Percentiles rank a stretch among this genome's conserved stretches.
phyloP scores from a whole-genome alignment of 306 rosid genomes.

The Benincasa hispida region DNA sequence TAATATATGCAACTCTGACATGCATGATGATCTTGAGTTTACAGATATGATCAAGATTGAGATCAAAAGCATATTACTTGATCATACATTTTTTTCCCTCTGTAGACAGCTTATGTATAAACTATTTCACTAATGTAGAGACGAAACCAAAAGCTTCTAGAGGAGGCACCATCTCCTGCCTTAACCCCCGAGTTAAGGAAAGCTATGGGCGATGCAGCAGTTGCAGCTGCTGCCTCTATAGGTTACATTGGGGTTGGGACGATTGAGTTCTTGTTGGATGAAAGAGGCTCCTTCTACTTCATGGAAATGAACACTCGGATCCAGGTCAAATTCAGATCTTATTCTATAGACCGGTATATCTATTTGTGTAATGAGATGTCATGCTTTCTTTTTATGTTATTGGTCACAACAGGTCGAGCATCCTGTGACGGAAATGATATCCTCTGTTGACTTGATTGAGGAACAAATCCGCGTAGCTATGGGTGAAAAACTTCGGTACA shows the following conservation, averaged over 20 bases:
- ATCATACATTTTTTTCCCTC: constrained; percentile 5
- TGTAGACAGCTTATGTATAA: neutral
- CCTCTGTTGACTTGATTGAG: constrained; percentile 87
- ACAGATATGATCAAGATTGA: neutral
- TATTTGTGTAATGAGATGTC: neutral
- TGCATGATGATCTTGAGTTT: neutral
- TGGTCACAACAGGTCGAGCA: constrained; percentile 66
- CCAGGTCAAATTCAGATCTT: constrained; percentile 47
- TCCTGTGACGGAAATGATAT: constrained; percentile 99
- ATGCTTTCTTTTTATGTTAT: neutral
- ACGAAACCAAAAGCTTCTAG: constrained; percentile 88
- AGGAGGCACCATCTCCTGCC: constrained; percentile 99
- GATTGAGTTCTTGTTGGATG: constrained; percentile 91
- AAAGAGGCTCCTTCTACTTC: constrained; percentile 97
- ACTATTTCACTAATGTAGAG: constrained; percentile 33
- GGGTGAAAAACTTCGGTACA: constrained; percentile 77
- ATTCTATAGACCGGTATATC: neutral
- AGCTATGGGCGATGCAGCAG: constrained; percentile 99
- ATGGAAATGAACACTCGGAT: constrained; percentile 99
- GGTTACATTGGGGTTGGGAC: constrained; percentile 98
- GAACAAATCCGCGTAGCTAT: constrained; percentile 91
- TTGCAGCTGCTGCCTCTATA: constrained; percentile 93
- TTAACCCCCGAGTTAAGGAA: constrained; percentile 84
- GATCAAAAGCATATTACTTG: neutral
- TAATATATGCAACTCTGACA: neutral